Conservation (phyloP, 306 rosid species). For the Inga oerstediana region DNA sequence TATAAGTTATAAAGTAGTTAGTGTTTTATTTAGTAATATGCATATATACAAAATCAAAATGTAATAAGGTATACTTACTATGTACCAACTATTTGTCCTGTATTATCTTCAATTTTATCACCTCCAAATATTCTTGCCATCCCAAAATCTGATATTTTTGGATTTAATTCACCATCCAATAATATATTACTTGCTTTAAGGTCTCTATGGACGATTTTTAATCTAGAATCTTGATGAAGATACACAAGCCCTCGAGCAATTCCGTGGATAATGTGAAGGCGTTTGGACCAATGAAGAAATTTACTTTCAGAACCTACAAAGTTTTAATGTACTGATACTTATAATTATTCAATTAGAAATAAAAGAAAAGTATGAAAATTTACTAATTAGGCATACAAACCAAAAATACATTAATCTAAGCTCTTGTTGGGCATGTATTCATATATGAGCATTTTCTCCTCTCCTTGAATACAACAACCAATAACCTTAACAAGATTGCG, state of each 20-base stretch:
- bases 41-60: neutral
- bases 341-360: neutral
- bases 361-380: neutral
- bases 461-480: neutral
- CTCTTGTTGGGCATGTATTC: neutral
- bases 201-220: neutral
- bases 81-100: constrained; percentile 7
- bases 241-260: neutral
- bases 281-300: neutral
- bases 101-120: neutral
- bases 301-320: neutral
- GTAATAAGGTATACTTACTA: neutral
- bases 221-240: neutral
- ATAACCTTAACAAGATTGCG: neutral
- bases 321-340: neutral
- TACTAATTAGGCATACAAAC: neutral
- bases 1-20: neutral
- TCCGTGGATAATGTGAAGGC: neutral
- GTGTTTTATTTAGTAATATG: neutral
- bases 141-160: neutral
- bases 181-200: neutral
- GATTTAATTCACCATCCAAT: neutral
- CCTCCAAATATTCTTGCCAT: neutral
- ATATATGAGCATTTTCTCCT: constrained; percentile 1
- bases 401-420: neutral